These are phyloP conservation scores for Cubamyces sp. DNA, from an alignment of 768 basidiomycete genomes.

Conservation along the genomic window DNA sequence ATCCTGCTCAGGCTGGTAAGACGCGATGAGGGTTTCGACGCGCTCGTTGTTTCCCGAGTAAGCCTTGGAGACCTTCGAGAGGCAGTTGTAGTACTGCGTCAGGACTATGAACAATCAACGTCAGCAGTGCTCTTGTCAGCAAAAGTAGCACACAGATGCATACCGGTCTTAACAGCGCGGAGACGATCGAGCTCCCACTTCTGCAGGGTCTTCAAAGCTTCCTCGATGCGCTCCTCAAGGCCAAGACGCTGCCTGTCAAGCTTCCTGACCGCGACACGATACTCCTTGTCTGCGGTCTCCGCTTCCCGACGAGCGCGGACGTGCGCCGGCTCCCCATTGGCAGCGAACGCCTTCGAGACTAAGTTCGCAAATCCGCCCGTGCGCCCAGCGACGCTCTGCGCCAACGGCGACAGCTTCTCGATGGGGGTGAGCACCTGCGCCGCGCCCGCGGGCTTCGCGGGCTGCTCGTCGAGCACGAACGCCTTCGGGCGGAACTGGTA, in stretches of 20 bases:
- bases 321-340: slow-evolving; percentile 64
- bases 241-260: slow-evolving; percentile 85
- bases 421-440: slow-evolving; percentile 30
- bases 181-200: slow-evolving; percentile 86
- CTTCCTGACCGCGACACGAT: slow-evolving; percentile 78
- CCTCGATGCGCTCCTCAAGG: slow-evolving; percentile 86
- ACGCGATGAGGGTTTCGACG: slow-evolving; percentile 74
- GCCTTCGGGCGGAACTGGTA: slow-evolving; percentile 87
- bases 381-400: slow-evolving; percentile 67
- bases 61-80: slow-evolving; percentile 71
- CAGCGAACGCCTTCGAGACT: slow-evolving; percentile 70
- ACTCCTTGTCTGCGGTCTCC: slow-evolving; percentile 76
- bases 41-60: slow-evolving; percentile 68
- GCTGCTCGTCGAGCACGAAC: slow-evolving; percentile 55
- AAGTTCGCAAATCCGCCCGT: slow-evolving; percentile 71
- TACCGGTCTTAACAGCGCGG: slow-evolving; percentile 83
- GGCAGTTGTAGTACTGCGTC: slow-evolving; percentile 83
- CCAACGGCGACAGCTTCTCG: slow-evolving; percentile 42
- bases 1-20: slow-evolving; percentile 89
- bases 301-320: slow-evolving; percentile 77
- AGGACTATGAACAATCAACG: slow-evolving; percentile 52
- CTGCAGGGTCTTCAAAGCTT: slow-evolving; percentile 78
- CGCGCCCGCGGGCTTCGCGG: slow-evolving; percentile 33
- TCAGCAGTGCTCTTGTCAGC: slow-evolving; percentile 1
- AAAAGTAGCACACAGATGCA: slow-evolving; percentile 18